phyloP scores from a whole-genome alignment of 352 stramenopile genomes.

The Phytophthora brassicae region DNA sequence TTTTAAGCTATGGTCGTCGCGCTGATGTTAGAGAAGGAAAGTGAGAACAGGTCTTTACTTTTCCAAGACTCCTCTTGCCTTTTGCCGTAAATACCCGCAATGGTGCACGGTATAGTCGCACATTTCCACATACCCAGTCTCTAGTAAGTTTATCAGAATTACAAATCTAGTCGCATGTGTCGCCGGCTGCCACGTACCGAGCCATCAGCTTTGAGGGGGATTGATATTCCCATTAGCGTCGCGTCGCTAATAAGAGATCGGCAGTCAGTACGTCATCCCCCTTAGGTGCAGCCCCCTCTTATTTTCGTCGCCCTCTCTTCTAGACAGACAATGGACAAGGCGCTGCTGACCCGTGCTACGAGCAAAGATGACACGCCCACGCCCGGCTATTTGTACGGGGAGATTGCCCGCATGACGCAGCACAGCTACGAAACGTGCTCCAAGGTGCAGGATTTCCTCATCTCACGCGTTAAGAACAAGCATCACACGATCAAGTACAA shows the following conservation, averaged over 20 bases:
- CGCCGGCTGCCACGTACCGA: conserved; percentile 12
- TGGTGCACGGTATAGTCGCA: not conserved
- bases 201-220: conserved; percentile 6
- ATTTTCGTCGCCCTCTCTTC: no score
- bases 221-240: not conserved
- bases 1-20: no score
- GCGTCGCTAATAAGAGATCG: conserved; percentile 1
- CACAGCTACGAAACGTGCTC: conserved; percentile 89
- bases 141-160: not conserved
- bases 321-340: conserved; percentile 92
- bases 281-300: not conserved
- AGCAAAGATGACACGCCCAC: conserved; percentile 93
- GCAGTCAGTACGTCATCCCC: conserved; percentile 8
- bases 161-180: conserved; percentile 8
- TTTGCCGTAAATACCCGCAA: no score
- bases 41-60: no score
- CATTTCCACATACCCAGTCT: not conserved
- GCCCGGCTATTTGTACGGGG: conserved; percentile 95
- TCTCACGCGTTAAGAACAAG: conserved; percentile 92
- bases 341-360: conserved; percentile 91
- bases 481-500: conserved; percentile 96
- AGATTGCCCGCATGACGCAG: conserved; percentile 94
- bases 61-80: no score
- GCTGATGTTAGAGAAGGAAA: no score
- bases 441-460: conserved; percentile 91